phyloP scores from a whole-genome alignment of 306 rosid species.

The Senna siamea region DNA sequence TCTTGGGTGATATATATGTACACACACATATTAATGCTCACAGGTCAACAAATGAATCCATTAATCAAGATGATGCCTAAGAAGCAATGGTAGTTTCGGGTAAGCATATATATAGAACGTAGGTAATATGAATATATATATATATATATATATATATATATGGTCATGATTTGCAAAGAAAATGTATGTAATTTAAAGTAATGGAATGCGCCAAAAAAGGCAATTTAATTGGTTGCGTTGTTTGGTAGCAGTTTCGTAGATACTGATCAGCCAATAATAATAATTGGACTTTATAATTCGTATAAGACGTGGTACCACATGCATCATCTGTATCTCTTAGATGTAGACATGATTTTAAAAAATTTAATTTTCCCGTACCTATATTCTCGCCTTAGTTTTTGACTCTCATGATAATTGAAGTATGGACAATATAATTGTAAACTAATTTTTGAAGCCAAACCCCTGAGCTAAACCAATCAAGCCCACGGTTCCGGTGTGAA shows the following conservation, averaged over 20 bases:
- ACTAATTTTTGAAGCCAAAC: neutral
- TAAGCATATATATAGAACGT: neutral
- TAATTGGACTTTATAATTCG: no score
- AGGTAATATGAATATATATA: neutral
- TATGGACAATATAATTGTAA: neutral
- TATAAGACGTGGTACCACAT: no score
- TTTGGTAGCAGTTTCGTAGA: conserved; percentile 30
- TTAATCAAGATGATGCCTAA: conserved; percentile 15
- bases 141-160: no score
- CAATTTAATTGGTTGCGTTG: conserved; percentile 32
- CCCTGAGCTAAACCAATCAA: no score
- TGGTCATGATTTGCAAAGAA: no score
- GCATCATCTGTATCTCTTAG: no score
- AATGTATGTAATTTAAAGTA: neutral
- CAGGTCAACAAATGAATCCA: conserved; percentile 28
- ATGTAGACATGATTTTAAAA: no score
- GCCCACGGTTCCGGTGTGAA: no score
- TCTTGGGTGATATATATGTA: conserved; percentile 2
- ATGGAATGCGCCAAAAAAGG: conserved; percentile 39
- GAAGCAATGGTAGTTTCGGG: neutral
- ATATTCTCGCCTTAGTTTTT: neutral
- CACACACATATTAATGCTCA: neutral
- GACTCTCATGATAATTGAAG: neutral
- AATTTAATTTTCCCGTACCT: no score
- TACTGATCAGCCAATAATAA: conserved; percentile 5